Percentiles rank a stretch among this genome's conserved stretches.
These are phyloP conservation scores for Taiozyma sp. DNA, from an alignment of 1,139 yeast species.

Conservation along the genomic window DNA sequence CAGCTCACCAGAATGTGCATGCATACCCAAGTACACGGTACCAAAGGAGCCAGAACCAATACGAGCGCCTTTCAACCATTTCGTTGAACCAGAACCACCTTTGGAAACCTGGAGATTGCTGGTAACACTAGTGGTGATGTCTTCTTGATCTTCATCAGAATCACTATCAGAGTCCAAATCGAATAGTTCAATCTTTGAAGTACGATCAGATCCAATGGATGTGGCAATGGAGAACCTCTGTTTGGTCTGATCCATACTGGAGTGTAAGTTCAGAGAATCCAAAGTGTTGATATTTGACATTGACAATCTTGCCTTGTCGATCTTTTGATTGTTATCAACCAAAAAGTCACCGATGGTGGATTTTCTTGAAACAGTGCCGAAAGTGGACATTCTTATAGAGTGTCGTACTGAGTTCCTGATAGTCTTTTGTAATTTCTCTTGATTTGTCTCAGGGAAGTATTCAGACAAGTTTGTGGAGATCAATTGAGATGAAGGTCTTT, in stretches of 20 bases:
- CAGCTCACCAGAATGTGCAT: constrained; percentile 85
- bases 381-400: constrained; percentile 49
- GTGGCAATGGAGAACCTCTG: constrained; percentile 34
- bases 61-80: constrained; percentile 86
- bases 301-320: constrained; percentile 46
- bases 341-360: constrained; percentile 63
- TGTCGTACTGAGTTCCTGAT: constrained; percentile 78
- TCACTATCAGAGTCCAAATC: constrained; percentile 40
- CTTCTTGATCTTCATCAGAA: constrained; percentile 37
- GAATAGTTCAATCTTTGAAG: constrained; percentile 46
- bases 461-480: constrained; percentile 87
- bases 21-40: constrained; percentile 87
- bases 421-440: constrained; percentile 69
- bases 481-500: constrained; percentile 89
- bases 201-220: constrained; percentile 33
- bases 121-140: constrained; percentile 25
- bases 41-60: constrained; percentile 97
- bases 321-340: constrained; percentile 51
- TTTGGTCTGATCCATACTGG: constrained; percentile 19
- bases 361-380: constrained; percentile 19
- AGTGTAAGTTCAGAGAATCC: constrained; percentile 24
- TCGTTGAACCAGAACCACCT: constrained; percentile 16
- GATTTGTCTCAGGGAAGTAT: constrained; percentile 83
- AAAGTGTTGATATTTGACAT: constrained; percentile 13
- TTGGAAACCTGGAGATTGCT: constrained; percentile 7